These are phyloP conservation scores for Trichomonascus vanleenenianus DNA, from an alignment of 805 yeast genomes.

Conservation along the genomic window DNA sequence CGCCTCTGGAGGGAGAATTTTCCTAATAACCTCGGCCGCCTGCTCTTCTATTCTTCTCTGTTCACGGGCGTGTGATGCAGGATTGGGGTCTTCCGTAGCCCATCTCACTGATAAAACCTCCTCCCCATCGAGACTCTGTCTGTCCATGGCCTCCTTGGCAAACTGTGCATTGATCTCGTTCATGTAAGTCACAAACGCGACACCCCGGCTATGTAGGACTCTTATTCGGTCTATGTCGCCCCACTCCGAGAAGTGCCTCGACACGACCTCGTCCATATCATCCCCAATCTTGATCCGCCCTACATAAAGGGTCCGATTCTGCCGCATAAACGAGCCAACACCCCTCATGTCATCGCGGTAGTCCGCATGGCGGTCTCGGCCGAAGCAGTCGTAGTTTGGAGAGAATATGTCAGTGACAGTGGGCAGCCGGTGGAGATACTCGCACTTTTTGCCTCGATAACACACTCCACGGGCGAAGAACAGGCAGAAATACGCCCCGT, in stretches of 20 bases:
- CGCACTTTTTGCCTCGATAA: slow-evolving; percentile 66
- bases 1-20: slow-evolving; percentile 39
- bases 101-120: slow-evolving; percentile 70
- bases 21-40: slow-evolving; percentile 38
- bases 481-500: slow-evolving; percentile 53
- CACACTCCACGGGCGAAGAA: slow-evolving; percentile 90
- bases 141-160: slow-evolving; percentile 91
- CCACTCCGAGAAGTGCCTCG: slow-evolving; percentile 56
- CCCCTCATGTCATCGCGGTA: slow-evolving; percentile 94
- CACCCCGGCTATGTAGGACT: slow-evolving; percentile 50
- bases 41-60: slow-evolving; percentile 42
- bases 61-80: slow-evolving; percentile 46
- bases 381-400: slow-evolving; percentile 80
- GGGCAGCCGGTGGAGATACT: slow-evolving; percentile 74
- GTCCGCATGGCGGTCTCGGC: slow-evolving; percentile 74
- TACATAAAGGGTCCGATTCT: slow-evolving; percentile 70
- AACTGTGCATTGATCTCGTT: slow-evolving; percentile 78
- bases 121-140: slow-evolving; percentile 61
- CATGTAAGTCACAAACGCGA: slow-evolving; percentile 72
- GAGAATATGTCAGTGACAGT: slow-evolving; percentile 45
- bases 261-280: slow-evolving; percentile 35
- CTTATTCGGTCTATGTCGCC: slow-evolving; percentile 67
- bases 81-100: slow-evolving; percentile 89
- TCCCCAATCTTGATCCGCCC: slow-evolving; percentile 46
- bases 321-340: slow-evolving; percentile 65